Base-by-base conservation (phyloP, 129 eudicot genomes). In the Logfia minima region DNA sequence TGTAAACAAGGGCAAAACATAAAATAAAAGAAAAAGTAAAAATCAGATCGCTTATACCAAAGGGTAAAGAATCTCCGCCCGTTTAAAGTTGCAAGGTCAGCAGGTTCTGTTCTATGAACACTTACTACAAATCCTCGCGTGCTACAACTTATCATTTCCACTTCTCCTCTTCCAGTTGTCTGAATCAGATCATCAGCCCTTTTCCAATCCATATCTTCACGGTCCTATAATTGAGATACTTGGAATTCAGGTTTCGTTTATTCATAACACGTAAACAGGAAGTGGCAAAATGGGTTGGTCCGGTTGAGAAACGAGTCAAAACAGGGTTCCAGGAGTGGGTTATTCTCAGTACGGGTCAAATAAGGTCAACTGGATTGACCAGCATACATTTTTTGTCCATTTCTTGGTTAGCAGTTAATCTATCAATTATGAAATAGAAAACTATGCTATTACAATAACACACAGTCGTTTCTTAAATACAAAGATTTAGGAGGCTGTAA, bases 121-220 rank as follows among this genome's bases (percentile, higher is more conserved):
- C 96, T 77, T 89, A 92, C 99, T 72, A 76, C 89, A 84, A 89
- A 95, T 39, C 97, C 99, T 75, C 87, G 80, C 45, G 91, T 71
- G 82, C 96, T 89, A 81, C 87, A 82, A 55, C 96, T 92, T 76
- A 89, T 88, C 72, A 92, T 13, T 80, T 95, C 96, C 80, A 91
- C 97, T 70, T 85, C 90, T 74, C 75, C 97, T 85, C 96, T 92
- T 69, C 80, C 86, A 66, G 89, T 89, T 13, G 81, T 81, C 74
- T 80, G 80, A 39, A 85, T 70, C 83, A 89, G 72, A 66, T 86
- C 79, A 79, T 92, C 96, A 35, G 88, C 94, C 75, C 85, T 77
- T 79, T 35, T 55, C 99, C 99, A 95, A 83, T 92, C 96, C 35
- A 34, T 76, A 63, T 83, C 91, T 77, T 91, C 97, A 65, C 34